Base-by-base conservation (phyloP, 768 basidiomycete species). In the Tricholoma bakamatsutake region DNA sequence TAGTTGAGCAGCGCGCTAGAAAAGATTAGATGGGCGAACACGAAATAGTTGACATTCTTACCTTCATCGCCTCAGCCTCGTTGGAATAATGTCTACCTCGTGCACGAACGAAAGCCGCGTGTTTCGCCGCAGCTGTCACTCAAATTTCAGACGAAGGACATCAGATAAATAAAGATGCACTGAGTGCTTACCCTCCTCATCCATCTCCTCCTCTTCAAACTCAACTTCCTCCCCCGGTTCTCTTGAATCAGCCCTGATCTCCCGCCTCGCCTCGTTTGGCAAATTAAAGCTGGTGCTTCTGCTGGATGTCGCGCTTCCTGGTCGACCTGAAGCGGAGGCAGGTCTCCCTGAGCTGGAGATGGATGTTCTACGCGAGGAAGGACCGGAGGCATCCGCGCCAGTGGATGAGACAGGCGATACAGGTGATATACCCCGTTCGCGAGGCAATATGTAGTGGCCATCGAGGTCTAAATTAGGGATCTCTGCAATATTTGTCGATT, bases 51-150 rank as follows among this genome's bases (percentile, higher is more conserved):
- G n/a, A 17, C 45, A n/a, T 49, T 48, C 69, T 46, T 69, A 87
- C 90, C 83, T 93, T 93, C 92, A 94, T 93, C 15, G 90, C 92
- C 66, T 93, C 88, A 1, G 89, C 92, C 66, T 94, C 92, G 50
- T 93, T 93, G 5, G 90, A 92, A 62, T 93, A 93, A 64, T 93
- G 92, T 54, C 88, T 77, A 53, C 87, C 88, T 21, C 91, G 80
- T 21, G 90, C 90, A 60, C 82, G 81, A 31, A 92, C 76, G 63
- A 93, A 93, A 21, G 77, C 91, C 12, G 85, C 88, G 62, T 90
- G 91, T 71, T 90, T 92, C 35, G 80, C 85, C 47, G 84, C 85
- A 57, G 90, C 91, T 93, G 58, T 12, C 51, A 52, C 47, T 15
- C 30, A 31, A 13, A 60, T 53, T 9, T 30, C 18, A 28, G 21